phyloP scores from a whole-genome alignment of 2,329 filamentous ascomycete genomes.

The Xylaria digitata region DNA sequence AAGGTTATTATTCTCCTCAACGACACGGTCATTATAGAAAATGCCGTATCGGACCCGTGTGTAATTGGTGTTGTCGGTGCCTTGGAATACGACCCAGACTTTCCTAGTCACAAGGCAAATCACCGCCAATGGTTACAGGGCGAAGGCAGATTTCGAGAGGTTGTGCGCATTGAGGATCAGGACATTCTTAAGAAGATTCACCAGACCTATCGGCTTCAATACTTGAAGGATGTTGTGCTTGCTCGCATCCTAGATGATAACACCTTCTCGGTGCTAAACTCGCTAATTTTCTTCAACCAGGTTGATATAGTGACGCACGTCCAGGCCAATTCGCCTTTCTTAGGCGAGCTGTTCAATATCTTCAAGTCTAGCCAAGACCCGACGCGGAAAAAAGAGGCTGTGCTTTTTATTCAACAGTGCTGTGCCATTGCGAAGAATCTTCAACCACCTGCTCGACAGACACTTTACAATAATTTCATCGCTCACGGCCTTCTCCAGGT shows the following conservation, averaged over 20 bases:
- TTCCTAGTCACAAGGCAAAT: constrained; percentile 96
- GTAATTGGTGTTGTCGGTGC: constrained; percentile 94
- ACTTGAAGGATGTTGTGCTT: constrained; percentile 97
- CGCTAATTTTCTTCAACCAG: constrained; percentile 98
- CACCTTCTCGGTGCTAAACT: constrained; percentile 97
- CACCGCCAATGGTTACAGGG: constrained; percentile 93
- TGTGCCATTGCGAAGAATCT: constrained; percentile 94
- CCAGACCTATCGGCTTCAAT: constrained; percentile 94
- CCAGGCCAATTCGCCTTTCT: constrained; percentile 81
- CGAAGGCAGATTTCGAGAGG: constrained; percentile 92
- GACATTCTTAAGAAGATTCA: constrained; percentile 90
- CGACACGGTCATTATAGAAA: constrained; percentile 93
- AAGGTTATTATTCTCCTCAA: constrained; percentile 95
- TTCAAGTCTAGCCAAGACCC: constrained; percentile 76
- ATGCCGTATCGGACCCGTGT: constrained; percentile 88
- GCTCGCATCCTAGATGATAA: constrained; percentile 96
- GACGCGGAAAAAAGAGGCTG: constrained; percentile 89
- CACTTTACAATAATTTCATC: constrained; percentile 90
- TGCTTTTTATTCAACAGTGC: constrained; percentile 96
- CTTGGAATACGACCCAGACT: constrained; percentile 97
- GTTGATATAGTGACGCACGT: constrained; percentile 97
- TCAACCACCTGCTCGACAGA: constrained; percentile 82
- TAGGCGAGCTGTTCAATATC: constrained; percentile 88
- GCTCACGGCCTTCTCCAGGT: constrained; percentile 86
- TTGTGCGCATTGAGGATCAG: constrained; percentile 88